Base-by-base conservation (phyloP, 2,329 filamentous ascomycete species). In the Neonectria punicea region DNA sequence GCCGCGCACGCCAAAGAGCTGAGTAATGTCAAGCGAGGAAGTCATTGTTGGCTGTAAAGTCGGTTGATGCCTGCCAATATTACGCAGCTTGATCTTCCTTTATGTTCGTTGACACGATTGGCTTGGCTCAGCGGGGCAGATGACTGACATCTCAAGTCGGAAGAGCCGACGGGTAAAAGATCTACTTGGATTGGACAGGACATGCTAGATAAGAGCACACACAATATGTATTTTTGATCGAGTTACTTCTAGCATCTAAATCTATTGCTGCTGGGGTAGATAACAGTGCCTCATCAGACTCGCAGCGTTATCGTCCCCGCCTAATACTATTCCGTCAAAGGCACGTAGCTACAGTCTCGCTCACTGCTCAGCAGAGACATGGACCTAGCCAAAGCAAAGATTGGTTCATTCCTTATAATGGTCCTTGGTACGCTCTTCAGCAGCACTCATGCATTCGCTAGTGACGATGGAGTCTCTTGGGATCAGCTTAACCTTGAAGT, bases 401-500 rank as follows among this genome's bases (percentile, higher is more conserved):
- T 1, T 25, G 36, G 8, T 13, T 41, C 55, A 78, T 72, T 82
- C 80, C 69, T 82, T 82, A 67, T 87, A 86, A 63, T 83, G 80
- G 43, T 82, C 79, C 67, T 75, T 80, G 0, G 85, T 87, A 67
- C 85, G 76, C 63, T 78, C 67, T 64, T 82, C 80, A 0, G 83
- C 83, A 47, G 74, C 68, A 8, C 71, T 69, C 70, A 87, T 67
- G 53, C 84, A 85, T 30, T 80, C 78, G 1, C 68, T 74, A 4
- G 77, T 80, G 28, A 74, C 65, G 1, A 63, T 74, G 1, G 76
- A 71, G 68, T 87, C 84, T 50, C 87, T 78, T 0, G 86, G 85
- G 16, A 87, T 77, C n/a, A 89, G 74, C 70, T 79, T 85, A 5
- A 89, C 82, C 70, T 86, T 87, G 74, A 89, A 89, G 49, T 87